A percentile compares a stretch with the other conserved stretches of the same genome.
These are phyloP conservation scores for Candida pseudoviswanathii DNA, from an alignment of 1,139 yeast species.

Conservation along the genomic window DNA sequence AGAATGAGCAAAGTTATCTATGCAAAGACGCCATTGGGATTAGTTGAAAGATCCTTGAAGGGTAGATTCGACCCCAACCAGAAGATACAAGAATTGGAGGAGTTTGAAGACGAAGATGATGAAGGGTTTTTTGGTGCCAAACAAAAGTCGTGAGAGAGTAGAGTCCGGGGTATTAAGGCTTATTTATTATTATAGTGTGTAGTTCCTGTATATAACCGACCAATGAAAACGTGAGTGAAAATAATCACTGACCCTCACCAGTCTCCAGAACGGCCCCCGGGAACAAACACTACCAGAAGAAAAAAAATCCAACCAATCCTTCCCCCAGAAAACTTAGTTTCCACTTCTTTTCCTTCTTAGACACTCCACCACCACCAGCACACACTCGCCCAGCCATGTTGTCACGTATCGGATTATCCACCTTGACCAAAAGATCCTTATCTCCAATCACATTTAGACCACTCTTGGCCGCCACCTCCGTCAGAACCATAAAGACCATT, in stretches of 20 bases:
- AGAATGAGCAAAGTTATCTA: slow-evolving; percentile 44
- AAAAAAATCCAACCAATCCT: slow-evolving; percentile 1
- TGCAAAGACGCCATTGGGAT: slow-evolving; percentile 45
- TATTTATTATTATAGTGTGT: not conserved
- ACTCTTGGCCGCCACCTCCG: slow-evolving; percentile 11
- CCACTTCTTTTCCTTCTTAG: not conserved
- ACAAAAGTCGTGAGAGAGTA: not conserved
- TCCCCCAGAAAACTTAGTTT: slow-evolving; percentile 3
- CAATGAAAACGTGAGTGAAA: slow-evolving; percentile 4
- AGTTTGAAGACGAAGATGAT: slow-evolving; percentile 45
- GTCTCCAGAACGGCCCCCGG: not conserved
- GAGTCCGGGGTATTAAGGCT: not conserved
- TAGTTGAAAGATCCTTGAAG: slow-evolving; percentile 41
- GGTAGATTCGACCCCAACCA: slow-evolving; percentile 44
- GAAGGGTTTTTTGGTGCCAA: slow-evolving; percentile 20
- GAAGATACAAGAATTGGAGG: slow-evolving; percentile 41
- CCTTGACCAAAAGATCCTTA: slow-evolving; percentile 5
- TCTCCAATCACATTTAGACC: slow-evolving; percentile 8
- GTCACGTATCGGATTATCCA: slow-evolving; percentile 32
- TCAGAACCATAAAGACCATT: slow-evolving; percentile 38
- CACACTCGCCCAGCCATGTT: slow-evolving; percentile 23
- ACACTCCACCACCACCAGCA: not conserved
- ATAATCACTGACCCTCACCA: slow-evolving; percentile 3
- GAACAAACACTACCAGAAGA: not conserved
- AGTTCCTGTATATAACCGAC: slow-evolving; percentile 7